Evolutionary conservation across 2,329 filamentous ascomycete genomes (phyloP).

Genomic region (Dothideomycetidae sp.): DNA sequence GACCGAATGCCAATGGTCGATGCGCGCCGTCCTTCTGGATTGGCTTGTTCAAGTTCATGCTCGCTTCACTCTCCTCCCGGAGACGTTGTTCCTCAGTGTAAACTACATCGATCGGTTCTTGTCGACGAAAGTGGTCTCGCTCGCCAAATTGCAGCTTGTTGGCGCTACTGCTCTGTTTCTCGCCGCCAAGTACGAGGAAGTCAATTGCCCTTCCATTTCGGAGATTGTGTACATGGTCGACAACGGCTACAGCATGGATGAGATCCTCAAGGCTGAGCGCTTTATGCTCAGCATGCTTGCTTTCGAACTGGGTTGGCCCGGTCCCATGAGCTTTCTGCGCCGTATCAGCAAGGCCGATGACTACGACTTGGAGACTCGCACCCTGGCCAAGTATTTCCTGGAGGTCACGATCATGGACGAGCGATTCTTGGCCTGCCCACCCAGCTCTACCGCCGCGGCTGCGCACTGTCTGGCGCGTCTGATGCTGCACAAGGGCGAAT

Average conservation of each 20-base stretch:
- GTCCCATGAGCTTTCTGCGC: conserved; percentile 94
- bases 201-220: conserved; percentile 86
- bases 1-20: conserved; percentile 97
- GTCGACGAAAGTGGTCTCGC: conserved; percentile 83
- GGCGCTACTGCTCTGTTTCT: conserved; percentile 92
- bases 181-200: conserved; percentile 96
- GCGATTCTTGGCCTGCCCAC: conserved; percentile 80
- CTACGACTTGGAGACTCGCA: conserved; percentile 89
- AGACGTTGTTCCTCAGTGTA: conserved; percentile 86
- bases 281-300: conserved; percentile 97
- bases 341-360: conserved; percentile 97
- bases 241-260: conserved; percentile 71
- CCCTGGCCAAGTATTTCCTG: conserved; percentile 92
- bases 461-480: conserved; percentile 82
- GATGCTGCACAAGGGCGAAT: conserved; percentile 81
- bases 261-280: conserved; percentile 91
- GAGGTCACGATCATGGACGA: conserved; percentile 97
- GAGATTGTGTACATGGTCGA: conserved; percentile 99
- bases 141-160: conserved; percentile 89
- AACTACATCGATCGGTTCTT: conserved; percentile 98
- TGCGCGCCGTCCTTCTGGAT: conserved; percentile 93
- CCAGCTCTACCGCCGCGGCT: conserved; percentile 80
- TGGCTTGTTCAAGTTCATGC: conserved; percentile 95
- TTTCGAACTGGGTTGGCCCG: conserved; percentile 95
- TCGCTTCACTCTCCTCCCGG: conserved; percentile 78